Percentiles rank a stretch among this genome's conserved stretches.
phyloP scores from a whole-genome alignment of 1,284 basidiomycete species.

The Kwoniella shivajii region DNA sequence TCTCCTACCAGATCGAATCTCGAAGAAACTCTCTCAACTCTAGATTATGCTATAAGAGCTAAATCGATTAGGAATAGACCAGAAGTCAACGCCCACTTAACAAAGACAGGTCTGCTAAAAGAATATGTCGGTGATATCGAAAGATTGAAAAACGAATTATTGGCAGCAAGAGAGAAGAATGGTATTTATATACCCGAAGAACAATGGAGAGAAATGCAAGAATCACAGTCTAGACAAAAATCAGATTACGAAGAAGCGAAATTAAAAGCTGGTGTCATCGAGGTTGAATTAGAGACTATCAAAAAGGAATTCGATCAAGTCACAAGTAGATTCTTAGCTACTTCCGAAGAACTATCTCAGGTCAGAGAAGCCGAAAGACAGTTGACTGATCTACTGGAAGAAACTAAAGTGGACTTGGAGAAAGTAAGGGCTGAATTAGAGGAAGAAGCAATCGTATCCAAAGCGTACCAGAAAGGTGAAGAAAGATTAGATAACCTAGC shows the following conservation, averaged over 20 bases:
- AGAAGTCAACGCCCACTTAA: slow-evolving; percentile 92
- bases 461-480: slow-evolving; percentile 78
- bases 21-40: slow-evolving; percentile 96
- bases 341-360: slow-evolving; percentile 71
- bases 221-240: slow-evolving; percentile 71
- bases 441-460: slow-evolving; percentile 73
- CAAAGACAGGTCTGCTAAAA: slow-evolving; percentile 85
- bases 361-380: slow-evolving; percentile 57
- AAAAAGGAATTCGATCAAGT: slow-evolving; percentile 88
- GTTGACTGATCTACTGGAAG: slow-evolving; percentile 62
- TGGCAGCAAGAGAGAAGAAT: slow-evolving; percentile 87
- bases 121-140: slow-evolving; percentile 97
- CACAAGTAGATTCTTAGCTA: slow-evolving; percentile 70
- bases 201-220: slow-evolving; percentile 78
- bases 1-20: slow-evolving; percentile 88
- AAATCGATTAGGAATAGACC: slow-evolving; percentile 96
- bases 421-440: slow-evolving; percentile 64
- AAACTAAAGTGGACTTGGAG: slow-evolving; percentile 63
- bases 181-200: slow-evolving; percentile 91
- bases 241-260: slow-evolving; percentile 78
- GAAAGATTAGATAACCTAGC: slow-evolving; percentile 70
- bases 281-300: slow-evolving; percentile 75
- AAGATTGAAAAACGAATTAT: slow-evolving; percentile 83
- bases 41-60: slow-evolving; percentile 95
- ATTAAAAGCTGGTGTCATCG: slow-evolving; percentile 77